These are phyloP conservation scores for Podila epicladia DNA, from an alignment of 192 early-diverging fungal genomes.

Conservation along the genomic window DNA sequence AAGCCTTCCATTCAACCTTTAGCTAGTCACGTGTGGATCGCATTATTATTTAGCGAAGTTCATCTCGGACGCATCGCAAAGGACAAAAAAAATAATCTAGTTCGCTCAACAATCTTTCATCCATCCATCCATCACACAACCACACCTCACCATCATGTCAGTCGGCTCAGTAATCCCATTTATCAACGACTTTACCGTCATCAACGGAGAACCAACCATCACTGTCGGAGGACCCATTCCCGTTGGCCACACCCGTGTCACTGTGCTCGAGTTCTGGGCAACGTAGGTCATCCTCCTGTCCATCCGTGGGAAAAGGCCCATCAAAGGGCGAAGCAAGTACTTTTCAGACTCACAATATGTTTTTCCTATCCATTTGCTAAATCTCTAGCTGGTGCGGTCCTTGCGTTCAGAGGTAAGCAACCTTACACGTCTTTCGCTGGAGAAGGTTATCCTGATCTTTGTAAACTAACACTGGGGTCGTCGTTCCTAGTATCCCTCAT, in stretches of 20 bases:
- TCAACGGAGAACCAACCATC: conserved; percentile 48
- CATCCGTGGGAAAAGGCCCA: no score
- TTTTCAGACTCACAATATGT: not conserved
- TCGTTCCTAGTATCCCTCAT: conserved; percentile 51
- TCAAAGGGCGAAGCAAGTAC: not conserved
- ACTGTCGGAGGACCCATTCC: conserved; percentile 48
- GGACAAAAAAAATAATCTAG: not conserved
- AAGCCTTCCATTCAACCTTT: no score
- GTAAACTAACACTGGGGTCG: no score
- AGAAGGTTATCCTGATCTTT: no score
- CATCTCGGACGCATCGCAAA: not conserved
- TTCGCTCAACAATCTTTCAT: not conserved
- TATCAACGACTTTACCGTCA: conserved; percentile 49
- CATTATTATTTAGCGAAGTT: no score
- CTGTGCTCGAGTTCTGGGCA: conserved; percentile 54
- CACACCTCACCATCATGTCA: conserved; percentile 26
- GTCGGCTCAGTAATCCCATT: conserved; percentile 40
- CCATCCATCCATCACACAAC: not conserved
- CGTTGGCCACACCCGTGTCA: conserved; percentile 33
- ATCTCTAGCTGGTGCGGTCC: conserved; percentile 38
- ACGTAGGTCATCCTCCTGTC: conserved; percentile 13
- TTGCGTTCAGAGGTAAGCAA: conserved; percentile 32
- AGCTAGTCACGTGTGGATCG: no score
- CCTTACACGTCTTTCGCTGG: no score
- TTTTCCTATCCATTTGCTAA: not conserved